Evolutionary conservation across 306 rosid genomes (phyloP), one percentile per base, ranked within the genome.

Genomic region (Lathyrus oleraceus): DNA sequence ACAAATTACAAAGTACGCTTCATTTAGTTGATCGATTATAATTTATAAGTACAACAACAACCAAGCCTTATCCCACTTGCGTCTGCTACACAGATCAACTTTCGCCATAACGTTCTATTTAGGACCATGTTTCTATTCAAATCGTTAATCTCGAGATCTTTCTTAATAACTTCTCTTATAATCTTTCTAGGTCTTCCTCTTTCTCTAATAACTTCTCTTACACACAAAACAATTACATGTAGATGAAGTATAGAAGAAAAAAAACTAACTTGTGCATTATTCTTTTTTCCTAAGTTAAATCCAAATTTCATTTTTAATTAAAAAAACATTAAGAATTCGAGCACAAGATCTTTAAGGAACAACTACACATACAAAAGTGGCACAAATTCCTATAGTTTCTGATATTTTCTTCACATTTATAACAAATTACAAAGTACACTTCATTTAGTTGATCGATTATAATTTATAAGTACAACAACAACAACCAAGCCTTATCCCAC

Each of bases 381-480:
- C 64, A 23, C 44, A 64, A 79, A 38, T 32, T 57, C 36, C n/a
- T 3, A 61, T 19, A 69, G 21, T 72, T 65, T 25, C 27, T 23
- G 19, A 53, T 54, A 74, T 51, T 44, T 48, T 35, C 64, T 21
- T 56, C 58, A 56, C 48, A 56, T 56, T 69, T 47, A 11, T 49
- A 15, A 21, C 69, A 13, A 68, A 60, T 20, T 39, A 12, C 5
- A 42, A 14, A 7, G 54, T 17, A 56, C 63, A 15, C 39, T 58
- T 51, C 47, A 28, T 35, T 59, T 49, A 14, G 53, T 11, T 8
- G 36, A 30, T 30, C 35, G 30, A 30, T 35, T 30, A 54, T n/a
- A n/a, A n/a, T n/a, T n/a, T n/a, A n/a, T 43, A 30, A 64, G 73
- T 60, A 54, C 35, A 30, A 30, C 35, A 30, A 30, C 35, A 30